Evolutionary conservation across 768 basidiomycete genomes (phyloP), one percentile per base, ranked within the genome.

Genomic region (Mycena latifolia): DNA sequence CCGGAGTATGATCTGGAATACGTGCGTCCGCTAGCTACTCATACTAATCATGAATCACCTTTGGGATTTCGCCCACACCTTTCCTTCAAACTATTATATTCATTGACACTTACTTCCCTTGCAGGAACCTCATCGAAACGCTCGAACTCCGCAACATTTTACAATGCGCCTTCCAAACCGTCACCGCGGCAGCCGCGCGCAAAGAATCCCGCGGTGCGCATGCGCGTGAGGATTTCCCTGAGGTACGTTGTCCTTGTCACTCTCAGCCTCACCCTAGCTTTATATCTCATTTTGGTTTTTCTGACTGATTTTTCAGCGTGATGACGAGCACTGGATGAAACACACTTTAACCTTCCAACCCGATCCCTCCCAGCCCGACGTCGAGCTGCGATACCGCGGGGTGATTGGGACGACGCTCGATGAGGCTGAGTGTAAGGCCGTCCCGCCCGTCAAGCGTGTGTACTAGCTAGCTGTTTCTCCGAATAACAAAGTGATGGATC

Each of bases 1-100:
- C 79, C 87, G 98, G 75, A 95, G 93, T 80, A 94, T 99, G 96
- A 98, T 99, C 80, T 99, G 97, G 98, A 98, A 99, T 83, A 94
- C 95, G 96, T 96, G 73, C 69, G 94, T n/a, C n/a, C n/a, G n/a
- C n/a, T n/a, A n/a, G n/a, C n/a, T n/a, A n/a, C n/a, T n/a, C 76
- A 24, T 35, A 12, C 2, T 10, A 2, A 2, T 35, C 28, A 33
- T 6, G 11, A 33, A 5, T 5, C 31, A 33, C 6, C 31, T 11
- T 33, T n/a, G n/a, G n/a, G 31, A 33, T 11, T 6, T 33, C 31
- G 31, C n/a, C n/a, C n/a, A n/a, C n/a, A 33, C 6, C 31, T 33
- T 33, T 33, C 5, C 31, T 33, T 33, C 11, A 33, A 5, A 33
- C 11, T 33, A 6, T 33, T 33, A 5, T 2, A 73, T n/a, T n/a